Percentiles rank a stretch among this genome's conserved stretches.
These are phyloP conservation scores for Verticillium longisporum DNA, from an alignment of 2,329 filamentous ascomycete genomes.

Conservation along the genomic window DNA sequence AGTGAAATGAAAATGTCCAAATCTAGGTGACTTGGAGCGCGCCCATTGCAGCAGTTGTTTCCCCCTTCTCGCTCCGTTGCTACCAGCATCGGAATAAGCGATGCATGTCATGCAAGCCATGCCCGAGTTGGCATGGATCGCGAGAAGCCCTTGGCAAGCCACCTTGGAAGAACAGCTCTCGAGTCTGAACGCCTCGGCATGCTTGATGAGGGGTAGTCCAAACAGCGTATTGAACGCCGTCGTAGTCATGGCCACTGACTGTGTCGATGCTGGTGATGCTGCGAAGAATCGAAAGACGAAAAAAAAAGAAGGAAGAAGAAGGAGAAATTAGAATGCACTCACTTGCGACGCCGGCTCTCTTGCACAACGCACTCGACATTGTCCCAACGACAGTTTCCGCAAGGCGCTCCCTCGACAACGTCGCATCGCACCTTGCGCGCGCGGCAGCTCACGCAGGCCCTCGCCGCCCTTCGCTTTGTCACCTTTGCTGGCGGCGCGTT, in stretches of 20 bases:
- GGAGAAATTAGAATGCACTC: neutral
- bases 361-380: constrained; percentile 71
- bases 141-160: neutral
- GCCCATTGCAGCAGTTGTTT: neutral
- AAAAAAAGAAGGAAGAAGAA: neutral
- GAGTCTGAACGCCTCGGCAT: neutral
- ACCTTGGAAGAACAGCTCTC: neutral
- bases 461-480: constrained; percentile 78
- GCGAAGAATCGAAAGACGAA: neutral
- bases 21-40: neutral
- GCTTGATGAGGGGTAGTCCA: neutral
- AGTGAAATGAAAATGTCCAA: neutral
- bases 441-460: constrained; percentile 83
- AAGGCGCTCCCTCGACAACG: constrained; percentile 81
- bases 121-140: neutral
- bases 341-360: constrained; percentile 82
- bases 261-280: neutral
- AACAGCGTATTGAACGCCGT: neutral
- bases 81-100: neutral
- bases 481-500: constrained; percentile 33
- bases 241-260: neutral
- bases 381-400: constrained; percentile 79
- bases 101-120: neutral
- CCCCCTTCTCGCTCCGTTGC: neutral
- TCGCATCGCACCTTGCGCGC: constrained; percentile 90